These are phyloP conservation scores for Scolecobasidium constrictum DNA, from an alignment of 2,329 filamentous ascomycete genomes.

Conservation along the genomic window DNA sequence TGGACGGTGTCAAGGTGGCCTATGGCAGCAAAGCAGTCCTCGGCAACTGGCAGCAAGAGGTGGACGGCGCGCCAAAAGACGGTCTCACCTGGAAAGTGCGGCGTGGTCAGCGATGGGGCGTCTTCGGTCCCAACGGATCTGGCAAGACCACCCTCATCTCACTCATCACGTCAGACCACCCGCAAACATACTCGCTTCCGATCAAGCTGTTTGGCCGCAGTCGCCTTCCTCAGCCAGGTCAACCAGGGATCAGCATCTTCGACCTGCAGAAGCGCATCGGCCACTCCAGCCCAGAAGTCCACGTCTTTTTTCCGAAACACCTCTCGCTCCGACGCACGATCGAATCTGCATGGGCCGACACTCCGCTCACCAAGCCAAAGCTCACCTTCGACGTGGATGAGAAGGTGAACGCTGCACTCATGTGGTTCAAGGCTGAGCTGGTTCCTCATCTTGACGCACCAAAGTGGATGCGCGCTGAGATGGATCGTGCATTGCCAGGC, in stretches of 20 bases:
- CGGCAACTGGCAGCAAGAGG: constrained; percentile 63
- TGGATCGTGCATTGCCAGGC: not conserved
- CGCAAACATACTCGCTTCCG: constrained; percentile 82
- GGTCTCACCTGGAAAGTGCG: constrained; percentile 78
- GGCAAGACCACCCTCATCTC: constrained; percentile 94
- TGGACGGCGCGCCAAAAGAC: constrained; percentile 36
- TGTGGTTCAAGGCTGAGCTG: constrained; percentile 72
- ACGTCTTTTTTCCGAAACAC: constrained; percentile 77
- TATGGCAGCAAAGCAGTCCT: constrained; percentile 68
- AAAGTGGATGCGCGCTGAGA: constrained; percentile 6
- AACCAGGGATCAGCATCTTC: constrained; percentile 75
- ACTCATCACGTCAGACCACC: constrained; percentile 89
- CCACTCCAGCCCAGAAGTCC: constrained; percentile 87
- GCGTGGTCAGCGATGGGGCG: constrained; percentile 76
- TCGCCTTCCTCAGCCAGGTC: constrained; percentile 62
- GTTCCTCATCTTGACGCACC: constrained; percentile 35
- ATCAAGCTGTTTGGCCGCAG: constrained; percentile 77
- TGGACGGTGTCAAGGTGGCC: constrained; percentile 70
- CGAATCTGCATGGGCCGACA: constrained; percentile 84
- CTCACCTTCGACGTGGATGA: constrained; percentile 46
- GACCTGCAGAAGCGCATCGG: constrained; percentile 85
- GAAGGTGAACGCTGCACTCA: constrained; percentile 58
- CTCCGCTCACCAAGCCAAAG: constrained; percentile 61
- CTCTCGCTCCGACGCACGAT: constrained; percentile 64
- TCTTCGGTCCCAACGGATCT: constrained; percentile 89